A percentile compares a stretch with the other conserved stretches of the same genome.
These are phyloP conservation scores for Penstemon eatonii DNA, from an alignment of 257 asterid species.

Conservation along the genomic window DNA sequence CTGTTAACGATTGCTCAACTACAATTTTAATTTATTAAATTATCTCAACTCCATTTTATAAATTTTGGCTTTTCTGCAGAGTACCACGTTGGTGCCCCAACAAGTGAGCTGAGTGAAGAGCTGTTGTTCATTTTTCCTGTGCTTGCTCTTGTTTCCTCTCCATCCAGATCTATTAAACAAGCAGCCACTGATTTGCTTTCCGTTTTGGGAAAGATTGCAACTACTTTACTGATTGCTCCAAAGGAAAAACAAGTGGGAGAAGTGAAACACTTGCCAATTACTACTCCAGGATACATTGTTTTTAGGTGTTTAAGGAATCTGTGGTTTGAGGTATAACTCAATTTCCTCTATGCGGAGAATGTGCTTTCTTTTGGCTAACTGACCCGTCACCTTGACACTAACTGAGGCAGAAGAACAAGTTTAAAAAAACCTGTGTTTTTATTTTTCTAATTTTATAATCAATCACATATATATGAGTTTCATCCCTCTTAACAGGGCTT, in stretches of 20 bases:
- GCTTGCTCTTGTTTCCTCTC: conserved; percentile 79
- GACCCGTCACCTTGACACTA: conserved; percentile 22
- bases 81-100: conserved; percentile 32
- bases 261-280: conserved; percentile 34
- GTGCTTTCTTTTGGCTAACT: conserved; percentile 23
- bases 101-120: conserved; percentile 64
- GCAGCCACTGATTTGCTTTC: conserved; percentile 61
- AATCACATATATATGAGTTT: neutral
- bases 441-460: neutral
- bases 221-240: conserved; percentile 42
- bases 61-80: conserved; percentile 51
- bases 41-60: conserved; percentile 14
- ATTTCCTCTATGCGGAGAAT: conserved; percentile 27
- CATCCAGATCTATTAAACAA: conserved; percentile 71
- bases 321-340: conserved; percentile 72
- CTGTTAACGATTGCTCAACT: conserved; percentile 15
- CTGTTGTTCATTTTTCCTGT: conserved; percentile 84
- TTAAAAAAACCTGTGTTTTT: neutral
- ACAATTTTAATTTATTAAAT: conserved; percentile 8
- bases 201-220: conserved; percentile 59
- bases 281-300: conserved; percentile 60
- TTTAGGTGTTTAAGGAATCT: conserved; percentile 62
- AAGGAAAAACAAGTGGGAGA: conserved; percentile 34
- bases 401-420: neutral
- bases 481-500: neutral